Percentiles rank a stretch among this genome's conserved stretches.
phyloP scores from a whole-genome alignment of 805 yeast species.

The Suhomyces faveliae region DNA sequence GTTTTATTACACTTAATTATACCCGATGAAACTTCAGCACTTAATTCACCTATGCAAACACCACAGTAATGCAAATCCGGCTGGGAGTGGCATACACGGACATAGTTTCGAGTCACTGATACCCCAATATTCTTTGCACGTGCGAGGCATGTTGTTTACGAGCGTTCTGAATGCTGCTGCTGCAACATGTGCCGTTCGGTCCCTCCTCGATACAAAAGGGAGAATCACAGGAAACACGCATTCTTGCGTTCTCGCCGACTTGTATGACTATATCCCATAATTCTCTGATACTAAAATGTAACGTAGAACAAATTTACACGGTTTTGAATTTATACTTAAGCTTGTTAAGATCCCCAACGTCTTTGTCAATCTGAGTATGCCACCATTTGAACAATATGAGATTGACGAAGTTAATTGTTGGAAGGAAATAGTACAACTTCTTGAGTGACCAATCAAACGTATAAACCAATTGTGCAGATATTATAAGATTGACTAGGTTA shows the following conservation, averaged over 20 bases:
- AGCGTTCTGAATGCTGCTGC: background rate
- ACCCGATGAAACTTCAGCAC: background rate
- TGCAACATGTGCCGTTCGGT: background rate
- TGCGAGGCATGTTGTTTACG: background rate
- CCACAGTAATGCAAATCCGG: background rate
- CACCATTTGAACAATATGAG: constrained; percentile 15
- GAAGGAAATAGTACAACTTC: constrained; percentile 15
- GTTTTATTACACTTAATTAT: background rate
- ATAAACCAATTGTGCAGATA: constrained; percentile 14
- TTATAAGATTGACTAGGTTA: constrained; percentile 10
- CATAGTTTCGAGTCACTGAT: background rate
- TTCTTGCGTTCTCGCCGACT: too few species aligned
- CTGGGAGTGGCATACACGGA: background rate
- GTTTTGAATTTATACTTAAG: constrained; percentile 23
- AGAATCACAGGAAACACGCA: too few species aligned
- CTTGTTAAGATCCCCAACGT: constrained; percentile 14
- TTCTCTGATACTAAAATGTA: background rate
- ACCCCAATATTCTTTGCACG: background rate
- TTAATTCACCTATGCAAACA: background rate
- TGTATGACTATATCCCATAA: too few species aligned
- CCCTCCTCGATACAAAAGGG: too few species aligned
- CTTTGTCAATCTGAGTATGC: constrained; percentile 11
- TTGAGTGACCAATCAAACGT: constrained; percentile 4
- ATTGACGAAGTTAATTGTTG: constrained; percentile 16
- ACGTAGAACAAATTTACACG: constrained; percentile 10